Evolutionary conservation across 768 basidiomycete species (phyloP), one percentile per base, ranked within the genome.

Genomic region (Hygrophorus russula): DNA sequence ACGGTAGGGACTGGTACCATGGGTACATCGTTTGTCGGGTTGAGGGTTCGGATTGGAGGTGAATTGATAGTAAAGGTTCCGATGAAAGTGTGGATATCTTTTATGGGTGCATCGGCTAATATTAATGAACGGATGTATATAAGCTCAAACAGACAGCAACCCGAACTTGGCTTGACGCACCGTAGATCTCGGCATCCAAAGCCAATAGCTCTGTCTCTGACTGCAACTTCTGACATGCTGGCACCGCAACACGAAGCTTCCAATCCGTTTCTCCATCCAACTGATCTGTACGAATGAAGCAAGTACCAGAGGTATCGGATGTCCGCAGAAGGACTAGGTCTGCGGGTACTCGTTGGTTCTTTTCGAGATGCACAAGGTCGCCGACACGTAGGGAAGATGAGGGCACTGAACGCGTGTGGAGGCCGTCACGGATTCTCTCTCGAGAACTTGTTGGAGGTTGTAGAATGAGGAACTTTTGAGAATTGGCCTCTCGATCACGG

Each of bases 261-360:
- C 96, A 98, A 55, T 99, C 96, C 3, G 96, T 99, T 63, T 99
- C 96, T 34, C 96, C 96, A 50, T 99, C 96, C 20, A 99, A 71
- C 56, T 98, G 96, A 62, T 99, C 96, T 1, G 94, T 99, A 8
- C 96, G 76, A 48, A 99, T 89, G 61, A 98, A 99, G 59, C 94
- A 97, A 1, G 92, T 92, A 2, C 96, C 96, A 18, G 83, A 82
- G 2, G 77, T 64, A 54, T 99, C 94, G 3, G 80, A 82, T 0
- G 96, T 98, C 34, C 81, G 76, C 8, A 99, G 69, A 8, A 99
- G 70, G 8, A 97, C 76, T 54, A 97, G 71, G 56, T 99, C 96
- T 3, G 96, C 88, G 0, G 96, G 96, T 1, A 99, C 90, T 19
- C 96, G 76, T 56, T 97, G 89, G 56, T 99, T 96, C 74, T 99